Evolutionary conservation across 2,329 filamentous ascomycete genomes (phyloP), one percentile per base, ranked within the genome.

Genomic region (Pestalotiopsis fici): DNA sequence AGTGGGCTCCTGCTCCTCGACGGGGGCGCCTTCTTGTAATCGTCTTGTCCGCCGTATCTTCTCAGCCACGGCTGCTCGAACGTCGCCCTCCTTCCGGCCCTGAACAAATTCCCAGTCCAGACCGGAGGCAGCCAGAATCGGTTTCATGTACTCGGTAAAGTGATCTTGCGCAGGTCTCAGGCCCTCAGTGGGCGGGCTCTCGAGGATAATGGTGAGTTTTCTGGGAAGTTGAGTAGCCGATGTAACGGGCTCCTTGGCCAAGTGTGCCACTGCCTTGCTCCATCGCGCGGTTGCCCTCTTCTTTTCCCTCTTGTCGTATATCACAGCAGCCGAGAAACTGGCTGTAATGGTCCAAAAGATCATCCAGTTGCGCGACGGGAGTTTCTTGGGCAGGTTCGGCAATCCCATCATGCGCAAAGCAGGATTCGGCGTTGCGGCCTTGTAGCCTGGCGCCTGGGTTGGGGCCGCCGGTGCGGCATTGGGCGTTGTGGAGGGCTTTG

Each of bases 21-120:
- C 73, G n/a, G 75, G 71, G 69, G 74, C 75, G 78, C 76, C 70
- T 76, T 82, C 59, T 79, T 81, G 74, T 86, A 85, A 68, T 90
- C 87, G 85, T 73, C 91, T 87, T 72, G 86, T 83, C 75, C 94
- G 89, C 67, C 96, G 88, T 78, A 98, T 93, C 77, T 90, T 91
- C 82, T 97, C 94, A 28, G 96, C 95, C 59, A 97, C 87, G 15
- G 91, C 93, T 64, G 93, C 94, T 69, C 96, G 86, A 57, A 99
- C 89, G 76, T 99, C 95, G n/a, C 96, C 96, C 82, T 98, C 93
- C 77, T 91, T 91, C 65, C 95, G 86, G 4, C 95, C 96, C 81
- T 98, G 95, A 5, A 98, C 88, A 67, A 98, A 97, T 74, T 98
- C 95, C 90, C 97, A 98, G 78, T 99, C 96, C 76, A 98, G 82